These are phyloP conservation scores for Saksenaea vasiformis DNA, from an alignment of 371 early-diverging fungal species.

Conservation along the genomic window DNA sequence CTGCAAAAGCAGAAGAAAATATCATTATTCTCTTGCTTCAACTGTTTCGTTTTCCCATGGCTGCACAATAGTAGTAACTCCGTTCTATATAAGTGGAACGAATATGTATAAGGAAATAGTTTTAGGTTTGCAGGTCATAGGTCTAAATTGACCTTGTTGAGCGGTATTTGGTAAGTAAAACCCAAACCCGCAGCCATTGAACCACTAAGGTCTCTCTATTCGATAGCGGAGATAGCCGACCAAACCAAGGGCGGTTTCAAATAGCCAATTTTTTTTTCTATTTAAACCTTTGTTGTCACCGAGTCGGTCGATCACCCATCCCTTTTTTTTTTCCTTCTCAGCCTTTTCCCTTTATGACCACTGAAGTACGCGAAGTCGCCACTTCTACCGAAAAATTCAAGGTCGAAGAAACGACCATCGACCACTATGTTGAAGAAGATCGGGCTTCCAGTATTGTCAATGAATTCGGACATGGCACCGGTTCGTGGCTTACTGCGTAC, in stretches of 20 bases:
- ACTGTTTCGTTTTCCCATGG: neutral
- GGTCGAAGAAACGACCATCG: slow-evolving; percentile 36
- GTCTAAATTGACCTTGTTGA: slow-evolving; percentile 1
- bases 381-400: slow-evolving; percentile 19
- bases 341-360: neutral
- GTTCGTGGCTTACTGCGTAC: slow-evolving; percentile 49
- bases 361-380: slow-evolving; percentile 5
- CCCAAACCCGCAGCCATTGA: neutral
- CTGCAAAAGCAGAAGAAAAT: neutral
- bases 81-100: slow-evolving; percentile 4
- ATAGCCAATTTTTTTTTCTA: neutral
- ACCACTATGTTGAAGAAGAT: slow-evolving; percentile 37
- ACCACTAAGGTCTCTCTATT: neutral
- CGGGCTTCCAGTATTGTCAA: slow-evolving; percentile 17
- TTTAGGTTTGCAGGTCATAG: slow-evolving; percentile 2
- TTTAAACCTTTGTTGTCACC: neutral
- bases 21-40: too few relatives aligned
- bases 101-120: neutral
- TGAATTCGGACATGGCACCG: slow-evolving; percentile 44
- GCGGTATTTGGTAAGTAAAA: slow-evolving; percentile 6
- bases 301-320: neutral
- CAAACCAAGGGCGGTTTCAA: neutral
- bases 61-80: neutral
- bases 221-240: slow-evolving; percentile 2
- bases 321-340: slow-evolving; percentile 5